A percentile compares a stretch with the other conserved stretches of the same genome.
Evolutionary conservation across 2,329 filamentous ascomycete genomes (phyloP).

Genomic region (Aspergillus fischeri): DNA sequence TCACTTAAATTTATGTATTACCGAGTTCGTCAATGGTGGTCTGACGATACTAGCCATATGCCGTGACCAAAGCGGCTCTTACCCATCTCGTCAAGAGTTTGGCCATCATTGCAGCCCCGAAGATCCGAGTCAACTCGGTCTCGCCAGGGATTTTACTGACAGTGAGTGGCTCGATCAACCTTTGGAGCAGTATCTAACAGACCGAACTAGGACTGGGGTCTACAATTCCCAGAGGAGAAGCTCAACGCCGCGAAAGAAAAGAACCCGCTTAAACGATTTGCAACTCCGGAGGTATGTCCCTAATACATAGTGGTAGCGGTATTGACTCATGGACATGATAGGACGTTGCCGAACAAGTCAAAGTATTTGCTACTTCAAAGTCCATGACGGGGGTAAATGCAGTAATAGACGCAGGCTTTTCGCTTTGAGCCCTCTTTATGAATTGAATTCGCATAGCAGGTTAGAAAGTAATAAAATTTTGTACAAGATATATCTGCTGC

Average conservation of each 20-base stretch:
- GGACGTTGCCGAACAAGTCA: conserved; percentile 5
- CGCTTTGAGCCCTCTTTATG: background rate
- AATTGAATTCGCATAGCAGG: too few relatives aligned
- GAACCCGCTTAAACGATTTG: conserved; percentile 3
- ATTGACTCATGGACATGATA: background rate
- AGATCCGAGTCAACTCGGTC: conserved; percentile 4
- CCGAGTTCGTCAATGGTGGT: too few relatives aligned
- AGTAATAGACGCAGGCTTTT: conserved; percentile 4
- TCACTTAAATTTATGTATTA: too few relatives aligned
- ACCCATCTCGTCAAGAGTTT: conserved; percentile 4
- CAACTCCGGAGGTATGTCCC: conserved; percentile 2
- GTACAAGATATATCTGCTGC: too few relatives aligned
- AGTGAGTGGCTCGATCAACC: background rate
- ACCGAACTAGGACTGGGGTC: conserved; percentile 2
- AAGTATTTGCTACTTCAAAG: background rate
- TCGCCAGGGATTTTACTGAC: conserved; percentile 4
- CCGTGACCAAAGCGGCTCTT: conserved; percentile 4
- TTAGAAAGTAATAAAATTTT: too few relatives aligned
- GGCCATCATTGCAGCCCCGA: conserved; percentile 3
- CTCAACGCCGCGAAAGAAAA: background rate
- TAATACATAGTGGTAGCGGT: background rate
- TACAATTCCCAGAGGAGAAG: conserved; percentile 1
- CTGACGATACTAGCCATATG: conserved; percentile 1
- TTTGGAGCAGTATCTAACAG: background rate
- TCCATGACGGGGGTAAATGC: conserved; percentile 3